A percentile compares a stretch with the other conserved stretches of the same genome.
These are phyloP conservation scores for Thelonectria discophora DNA, from an alignment of 2,329 filamentous ascomycete species.

Conservation along the genomic window DNA sequence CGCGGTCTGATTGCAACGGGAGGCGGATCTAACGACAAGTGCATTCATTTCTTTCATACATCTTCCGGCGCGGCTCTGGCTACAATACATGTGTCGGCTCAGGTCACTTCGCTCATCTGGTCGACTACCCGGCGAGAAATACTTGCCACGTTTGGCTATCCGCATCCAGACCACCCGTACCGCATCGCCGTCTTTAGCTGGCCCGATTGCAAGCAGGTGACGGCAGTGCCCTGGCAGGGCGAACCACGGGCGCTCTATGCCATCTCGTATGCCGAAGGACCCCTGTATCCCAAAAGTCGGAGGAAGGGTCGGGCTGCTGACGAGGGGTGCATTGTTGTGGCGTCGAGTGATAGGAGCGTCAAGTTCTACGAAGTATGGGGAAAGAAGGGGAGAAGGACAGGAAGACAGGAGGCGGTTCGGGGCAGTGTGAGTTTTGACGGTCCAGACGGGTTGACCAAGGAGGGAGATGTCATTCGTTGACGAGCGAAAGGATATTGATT, in stretches of 20 bases:
- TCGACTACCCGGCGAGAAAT: constrained; percentile 87
- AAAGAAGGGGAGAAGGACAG: constrained; percentile 63
- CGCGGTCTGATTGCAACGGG: constrained; percentile 87
- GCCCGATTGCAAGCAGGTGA: constrained; percentile 88
- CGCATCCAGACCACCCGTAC: constrained; percentile 87
- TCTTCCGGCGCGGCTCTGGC: constrained; percentile 83
- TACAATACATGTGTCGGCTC: constrained; percentile 89
- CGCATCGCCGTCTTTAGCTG: constrained; percentile 94
- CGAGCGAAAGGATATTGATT: constrained; percentile 5
- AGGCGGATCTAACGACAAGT: constrained; percentile 91
- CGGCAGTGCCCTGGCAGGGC: constrained; percentile 84
- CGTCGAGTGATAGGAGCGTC: constrained; percentile 89
- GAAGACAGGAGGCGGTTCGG: constrained; percentile 71
- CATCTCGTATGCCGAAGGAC: constrained; percentile 77
- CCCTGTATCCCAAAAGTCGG: constrained; percentile 42
- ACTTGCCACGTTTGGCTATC: constrained; percentile 91
- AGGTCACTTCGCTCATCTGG: constrained; percentile 94
- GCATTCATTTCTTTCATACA: constrained; percentile 95
- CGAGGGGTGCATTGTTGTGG: constrained; percentile 81
- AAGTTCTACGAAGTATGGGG: constrained; percentile 97
- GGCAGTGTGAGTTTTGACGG: constrained; percentile 88
- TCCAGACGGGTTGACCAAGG: constrained; percentile 80
- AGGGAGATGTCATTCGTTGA: constrained; percentile 76
- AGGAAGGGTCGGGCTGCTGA: constrained; percentile 39
- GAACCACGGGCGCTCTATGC: constrained; percentile 85